Conservation (phyloP, 2,329 filamentous ascomycete species). For the Beauveria scarabaeidicola region DNA sequence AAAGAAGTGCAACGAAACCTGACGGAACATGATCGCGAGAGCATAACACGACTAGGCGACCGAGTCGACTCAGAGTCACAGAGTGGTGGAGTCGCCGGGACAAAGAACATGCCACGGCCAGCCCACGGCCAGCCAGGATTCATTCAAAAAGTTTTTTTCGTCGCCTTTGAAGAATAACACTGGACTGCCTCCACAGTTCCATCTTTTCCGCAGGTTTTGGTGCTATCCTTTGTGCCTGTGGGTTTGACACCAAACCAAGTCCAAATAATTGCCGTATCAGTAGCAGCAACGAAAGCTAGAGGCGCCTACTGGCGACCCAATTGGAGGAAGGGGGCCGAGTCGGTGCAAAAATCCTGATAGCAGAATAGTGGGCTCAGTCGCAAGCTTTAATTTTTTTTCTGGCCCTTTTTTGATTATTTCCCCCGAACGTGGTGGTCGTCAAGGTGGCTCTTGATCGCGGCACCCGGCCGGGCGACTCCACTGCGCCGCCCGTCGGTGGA, state of each 20-base stretch:
- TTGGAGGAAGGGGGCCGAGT: neutral
- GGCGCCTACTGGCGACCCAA: neutral
- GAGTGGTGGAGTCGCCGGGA: neutral
- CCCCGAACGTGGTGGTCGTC: neutral
- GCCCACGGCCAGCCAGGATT: neutral
- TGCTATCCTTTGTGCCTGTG: neutral
- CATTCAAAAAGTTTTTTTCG: neutral
- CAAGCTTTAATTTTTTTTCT: neutral
- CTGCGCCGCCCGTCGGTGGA: neutral
- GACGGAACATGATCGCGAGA: neutral
- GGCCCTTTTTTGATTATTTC: neutral
- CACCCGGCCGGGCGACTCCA: slow-evolving; percentile 9
- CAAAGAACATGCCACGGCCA: neutral
- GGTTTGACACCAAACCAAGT: neutral
- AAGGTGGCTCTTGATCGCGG: slow-evolving; percentile 6
- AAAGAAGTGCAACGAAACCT: neutral
- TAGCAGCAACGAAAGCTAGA: neutral
- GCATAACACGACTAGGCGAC: neutral
- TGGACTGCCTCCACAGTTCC: neutral
- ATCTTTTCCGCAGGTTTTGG: neutral
- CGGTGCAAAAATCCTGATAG: neutral
- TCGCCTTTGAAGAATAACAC: neutral
- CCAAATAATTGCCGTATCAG: neutral
- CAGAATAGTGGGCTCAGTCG: neutral
- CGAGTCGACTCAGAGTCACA: neutral